These are phyloP conservation scores for Irpex sp. DNA, from an alignment of 1,284 basidiomycete species.

Conservation along the genomic window DNA sequence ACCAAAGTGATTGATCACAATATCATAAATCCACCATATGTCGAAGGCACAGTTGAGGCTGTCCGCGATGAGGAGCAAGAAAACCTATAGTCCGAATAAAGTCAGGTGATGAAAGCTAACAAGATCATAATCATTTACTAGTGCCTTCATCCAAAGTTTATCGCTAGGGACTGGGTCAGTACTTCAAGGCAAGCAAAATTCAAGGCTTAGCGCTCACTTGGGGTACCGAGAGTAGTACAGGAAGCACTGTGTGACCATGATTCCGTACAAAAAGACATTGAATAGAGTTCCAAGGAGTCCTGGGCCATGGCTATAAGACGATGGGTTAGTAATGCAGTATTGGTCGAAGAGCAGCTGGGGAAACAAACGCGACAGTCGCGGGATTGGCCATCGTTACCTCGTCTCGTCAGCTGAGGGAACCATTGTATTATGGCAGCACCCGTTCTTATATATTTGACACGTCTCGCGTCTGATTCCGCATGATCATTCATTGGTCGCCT, in stretches of 20 bases:
- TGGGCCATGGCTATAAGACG: conserved; percentile 32
- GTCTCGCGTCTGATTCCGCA: too few species aligned
- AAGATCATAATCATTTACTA: conserved; percentile 19
- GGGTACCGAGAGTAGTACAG: conserved; percentile 37
- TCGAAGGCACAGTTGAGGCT: conserved; percentile 37
- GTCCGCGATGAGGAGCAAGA: conserved; percentile 32
- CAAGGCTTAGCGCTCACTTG: conserved; percentile 22
- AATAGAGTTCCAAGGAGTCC: conserved; percentile 37
- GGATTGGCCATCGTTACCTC: conserved; percentile 4
- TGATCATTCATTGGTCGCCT: too few species aligned
- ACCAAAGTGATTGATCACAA: conserved; percentile 36
- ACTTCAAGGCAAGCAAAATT: too few species aligned
- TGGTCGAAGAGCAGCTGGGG: neutral
- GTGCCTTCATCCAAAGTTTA: conserved; percentile 29
- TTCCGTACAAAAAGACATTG: conserved; percentile 38
- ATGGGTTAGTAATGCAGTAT: neutral
- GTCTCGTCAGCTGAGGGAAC: neutral
- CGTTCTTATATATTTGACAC: too few species aligned
- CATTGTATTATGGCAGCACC: too few species aligned
- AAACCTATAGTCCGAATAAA: conserved; percentile 24
- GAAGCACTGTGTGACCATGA: conserved; percentile 37
- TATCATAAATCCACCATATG: conserved; percentile 33
- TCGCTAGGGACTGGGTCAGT: conserved; percentile 19
- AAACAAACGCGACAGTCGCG: conserved; percentile 10
- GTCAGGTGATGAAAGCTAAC: neutral